These are phyloP conservation scores for Dryas integrifolia DNA, from an alignment of 331 rosid genomes.

Conservation along the genomic window DNA sequence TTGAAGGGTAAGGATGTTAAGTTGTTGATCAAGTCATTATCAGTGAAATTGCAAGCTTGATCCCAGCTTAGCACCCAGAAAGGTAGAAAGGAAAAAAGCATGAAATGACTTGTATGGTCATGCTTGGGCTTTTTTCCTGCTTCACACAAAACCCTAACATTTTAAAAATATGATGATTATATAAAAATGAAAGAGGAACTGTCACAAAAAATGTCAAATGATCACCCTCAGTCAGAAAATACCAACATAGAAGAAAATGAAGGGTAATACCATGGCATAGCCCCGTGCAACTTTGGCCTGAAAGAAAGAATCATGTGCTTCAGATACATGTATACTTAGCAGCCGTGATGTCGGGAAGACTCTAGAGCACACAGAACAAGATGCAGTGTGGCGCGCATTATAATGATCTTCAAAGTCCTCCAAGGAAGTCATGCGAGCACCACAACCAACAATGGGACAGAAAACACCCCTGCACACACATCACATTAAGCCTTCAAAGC, in stretches of 20 bases:
- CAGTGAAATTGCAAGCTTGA: neutral
- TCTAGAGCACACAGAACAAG: conserved; percentile 84
- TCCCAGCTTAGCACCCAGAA: neutral
- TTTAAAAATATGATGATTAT: no score
- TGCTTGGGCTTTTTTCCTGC: neutral
- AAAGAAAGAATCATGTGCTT: conserved; percentile 93
- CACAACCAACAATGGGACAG: conserved; percentile 88
- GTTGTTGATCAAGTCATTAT: neutral
- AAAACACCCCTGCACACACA: conserved; percentile 48
- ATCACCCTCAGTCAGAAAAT: neutral
- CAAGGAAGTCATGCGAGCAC: conserved; percentile 58
- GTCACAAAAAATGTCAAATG: neutral
- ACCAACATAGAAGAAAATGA: neutral
- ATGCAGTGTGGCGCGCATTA: conserved; percentile 77
- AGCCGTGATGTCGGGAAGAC: conserved; percentile 76
- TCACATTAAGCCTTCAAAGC: neutral
- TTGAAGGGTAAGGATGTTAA: neutral
- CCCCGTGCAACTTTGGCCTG: conserved; percentile 91
- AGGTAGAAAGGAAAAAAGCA: neutral
- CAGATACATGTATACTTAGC: conserved; percentile 82
- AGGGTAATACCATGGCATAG: conserved; percentile 58
- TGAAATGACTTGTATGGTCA: neutral
- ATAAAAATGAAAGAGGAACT: neutral
- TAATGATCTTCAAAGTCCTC: conserved; percentile 92
- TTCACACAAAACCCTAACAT: neutral